These are phyloP conservation scores for Populus davidiana DNA, from an alignment of 345 rosid species.

Conservation along the genomic window DNA sequence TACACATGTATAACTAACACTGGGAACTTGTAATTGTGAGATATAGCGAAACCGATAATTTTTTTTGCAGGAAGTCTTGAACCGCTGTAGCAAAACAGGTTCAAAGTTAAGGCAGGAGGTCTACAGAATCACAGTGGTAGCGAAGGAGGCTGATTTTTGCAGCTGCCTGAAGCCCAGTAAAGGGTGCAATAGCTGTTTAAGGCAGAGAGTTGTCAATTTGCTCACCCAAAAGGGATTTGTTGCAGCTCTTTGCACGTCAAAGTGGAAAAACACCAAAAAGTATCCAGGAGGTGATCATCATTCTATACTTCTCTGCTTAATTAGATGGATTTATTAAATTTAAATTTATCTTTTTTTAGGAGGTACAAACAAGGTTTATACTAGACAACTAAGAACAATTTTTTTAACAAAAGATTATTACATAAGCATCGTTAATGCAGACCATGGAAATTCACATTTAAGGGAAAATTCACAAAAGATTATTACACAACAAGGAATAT, in stretches of 20 bases:
- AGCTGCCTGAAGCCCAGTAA: slow-evolving; percentile 23
- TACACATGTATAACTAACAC: no score
- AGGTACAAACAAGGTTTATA: no score
- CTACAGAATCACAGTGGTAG: slow-evolving; percentile 20
- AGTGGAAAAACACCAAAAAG: slow-evolving; percentile 42
- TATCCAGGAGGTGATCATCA: slow-evolving; percentile 37
- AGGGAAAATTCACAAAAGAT: no score
- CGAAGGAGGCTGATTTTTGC: slow-evolving; percentile 25
- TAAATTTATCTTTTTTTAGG: neutral
- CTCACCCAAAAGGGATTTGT: slow-evolving; percentile 33
- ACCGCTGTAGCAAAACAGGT: slow-evolving; percentile 20
- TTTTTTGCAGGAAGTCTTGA: slow-evolving; percentile 38
- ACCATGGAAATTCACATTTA: no score
- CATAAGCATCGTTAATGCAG: no score
- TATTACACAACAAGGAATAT: no score
- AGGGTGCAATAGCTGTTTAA: slow-evolving; percentile 37
- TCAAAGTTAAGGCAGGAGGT: slow-evolving; percentile 35
- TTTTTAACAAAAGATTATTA: neutral
- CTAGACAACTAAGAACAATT: neutral
- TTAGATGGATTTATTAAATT: neutral
- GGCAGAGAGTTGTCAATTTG: slow-evolving; percentile 26
- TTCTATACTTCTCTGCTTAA: neutral
- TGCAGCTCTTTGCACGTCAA: slow-evolving; percentile 36
- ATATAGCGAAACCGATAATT: no score
- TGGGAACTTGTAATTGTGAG: no score